Base-by-base conservation (phyloP, 1,284 basidiomycete genomes). In the Pseudomicrostroma phylloplanum region DNA sequence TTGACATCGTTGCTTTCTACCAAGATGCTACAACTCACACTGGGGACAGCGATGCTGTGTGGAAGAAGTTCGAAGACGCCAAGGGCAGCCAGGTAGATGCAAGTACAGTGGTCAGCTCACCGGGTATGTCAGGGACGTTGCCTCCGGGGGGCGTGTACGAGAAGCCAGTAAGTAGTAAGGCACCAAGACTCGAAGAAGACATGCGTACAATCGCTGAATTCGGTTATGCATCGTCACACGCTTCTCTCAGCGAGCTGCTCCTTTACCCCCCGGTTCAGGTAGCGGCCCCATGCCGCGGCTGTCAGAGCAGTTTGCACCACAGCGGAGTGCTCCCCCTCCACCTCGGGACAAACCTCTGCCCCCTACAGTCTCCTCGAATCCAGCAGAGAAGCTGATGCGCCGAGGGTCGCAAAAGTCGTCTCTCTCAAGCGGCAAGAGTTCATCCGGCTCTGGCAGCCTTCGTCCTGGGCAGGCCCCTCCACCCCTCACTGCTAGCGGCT, bases 1-100 rank as follows among this genome's bases (percentile, higher is more conserved):
- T 96, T 86, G 96, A 97, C 76, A 96, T 98, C 70, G 94, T 99
- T 77, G 92, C 94, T 75, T 98, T 97, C 82, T 97, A 96, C 79
- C 92, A 96, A 77, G 90, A 92, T 76, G 78, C 78, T 30, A 80
- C 79, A 17, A 78, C 81, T 62, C 68, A 71, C 57, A 69, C 68
- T 19, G 72, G 57, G 19, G 71, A 74, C 39, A 67, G 72, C 12
- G 77, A 80, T 54, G 60, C 67, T 23, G 76, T 80, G n/a, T 80
- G 71, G 80, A 75, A 72, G 64, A 80, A 80, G 67, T 78, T 80
- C 59, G 71, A 73, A 6, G 69, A 64, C 1, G 71, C 70, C 48
- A 69, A 75, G 56, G 69, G 65, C 21, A 62, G 8, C n/a, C 19
- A 54, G 21, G 51, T 54, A 7, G 13, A 54, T 26, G 6, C 17